Evolutionary conservation across 1,284 basidiomycete species (phyloP).

Genomic region (Puccinia hordei): DNA sequence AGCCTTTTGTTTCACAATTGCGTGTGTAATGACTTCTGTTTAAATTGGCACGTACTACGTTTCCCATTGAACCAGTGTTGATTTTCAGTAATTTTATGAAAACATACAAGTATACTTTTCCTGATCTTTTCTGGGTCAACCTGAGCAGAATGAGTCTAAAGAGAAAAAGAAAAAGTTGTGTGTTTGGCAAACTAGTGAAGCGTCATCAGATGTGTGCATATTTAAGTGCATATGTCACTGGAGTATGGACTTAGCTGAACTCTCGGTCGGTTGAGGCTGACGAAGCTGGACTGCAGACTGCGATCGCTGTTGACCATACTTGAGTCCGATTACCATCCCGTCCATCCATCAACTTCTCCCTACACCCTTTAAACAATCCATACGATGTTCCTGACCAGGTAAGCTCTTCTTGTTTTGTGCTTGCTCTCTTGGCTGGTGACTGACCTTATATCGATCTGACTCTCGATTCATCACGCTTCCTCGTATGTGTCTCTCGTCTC

Average conservation of each 20-base stretch:
- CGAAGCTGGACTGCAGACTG: neutral
- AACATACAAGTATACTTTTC: too few species aligned
- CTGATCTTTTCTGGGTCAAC: too few species aligned
- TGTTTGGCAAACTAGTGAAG: neutral
- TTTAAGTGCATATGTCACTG: conserved; percentile 2
- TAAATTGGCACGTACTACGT: too few species aligned
- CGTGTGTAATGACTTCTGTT: too few species aligned
- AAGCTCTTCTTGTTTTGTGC: neutral
- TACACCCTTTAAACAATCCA: neutral
- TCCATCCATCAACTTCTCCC: neutral
- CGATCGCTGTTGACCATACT: conserved; percentile 13
- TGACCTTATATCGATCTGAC: neutral
- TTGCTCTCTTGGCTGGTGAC: neutral
- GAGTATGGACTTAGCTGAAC: conserved; percentile 9
- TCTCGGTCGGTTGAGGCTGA: conserved; percentile 2
- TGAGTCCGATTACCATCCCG: neutral
- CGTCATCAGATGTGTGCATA: neutral
- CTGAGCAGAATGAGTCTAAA: too few species aligned
- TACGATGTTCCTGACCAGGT: conserved; percentile 38
- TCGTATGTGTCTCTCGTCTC: neutral
- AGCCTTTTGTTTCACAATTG: too few species aligned
- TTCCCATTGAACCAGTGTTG: too few species aligned
- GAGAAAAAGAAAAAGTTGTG: too few species aligned
- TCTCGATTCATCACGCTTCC: neutral
- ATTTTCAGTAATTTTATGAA: too few species aligned